A percentile compares a stretch with the other conserved stretches of the same genome.
Conservation (phyloP, 805 yeast genomes). For the Kregervanrija delftensis region DNA sequence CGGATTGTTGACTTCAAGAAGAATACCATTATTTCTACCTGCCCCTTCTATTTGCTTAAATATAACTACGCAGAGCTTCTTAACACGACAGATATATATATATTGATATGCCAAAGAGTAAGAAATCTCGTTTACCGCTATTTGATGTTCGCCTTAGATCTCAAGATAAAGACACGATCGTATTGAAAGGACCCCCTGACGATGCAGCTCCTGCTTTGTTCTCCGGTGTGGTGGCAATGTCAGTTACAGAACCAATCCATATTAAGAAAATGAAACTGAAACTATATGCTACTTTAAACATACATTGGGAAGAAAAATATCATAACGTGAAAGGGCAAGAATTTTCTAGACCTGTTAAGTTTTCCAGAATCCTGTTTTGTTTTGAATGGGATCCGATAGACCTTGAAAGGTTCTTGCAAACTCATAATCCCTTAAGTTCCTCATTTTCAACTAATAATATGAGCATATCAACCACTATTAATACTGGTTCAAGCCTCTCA, state of each 20-base stretch:
- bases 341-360: slow-evolving; percentile 38
- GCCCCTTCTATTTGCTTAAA: no score
- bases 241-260: slow-evolving; percentile 67
- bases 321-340: slow-evolving; percentile 38
- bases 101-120: slow-evolving; percentile 14
- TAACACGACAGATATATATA: no score
- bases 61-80: no score
- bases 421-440: slow-evolving; percentile 14
- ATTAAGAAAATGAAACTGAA: slow-evolving; percentile 59
- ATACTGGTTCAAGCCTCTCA: slow-evolving; percentile 6
- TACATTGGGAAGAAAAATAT: slow-evolving; percentile 56
- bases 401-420: slow-evolving; percentile 32
- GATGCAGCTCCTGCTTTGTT: slow-evolving; percentile 75
- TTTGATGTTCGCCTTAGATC: slow-evolving; percentile 53
- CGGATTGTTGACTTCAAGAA: no score
- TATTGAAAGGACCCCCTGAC: slow-evolving; percentile 69
- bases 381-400: slow-evolving; percentile 71
- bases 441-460: slow-evolving; percentile 6
- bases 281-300: slow-evolving; percentile 57
- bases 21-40: no score
- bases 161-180: slow-evolving; percentile 68
- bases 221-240: slow-evolving; percentile 70
- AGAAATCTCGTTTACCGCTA: slow-evolving; percentile 25
- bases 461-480: not conserved
- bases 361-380: slow-evolving; percentile 63